These are phyloP conservation scores for Xylariales sp. DNA, from an alignment of 2,329 filamentous ascomycete species.

Conservation along the genomic window DNA sequence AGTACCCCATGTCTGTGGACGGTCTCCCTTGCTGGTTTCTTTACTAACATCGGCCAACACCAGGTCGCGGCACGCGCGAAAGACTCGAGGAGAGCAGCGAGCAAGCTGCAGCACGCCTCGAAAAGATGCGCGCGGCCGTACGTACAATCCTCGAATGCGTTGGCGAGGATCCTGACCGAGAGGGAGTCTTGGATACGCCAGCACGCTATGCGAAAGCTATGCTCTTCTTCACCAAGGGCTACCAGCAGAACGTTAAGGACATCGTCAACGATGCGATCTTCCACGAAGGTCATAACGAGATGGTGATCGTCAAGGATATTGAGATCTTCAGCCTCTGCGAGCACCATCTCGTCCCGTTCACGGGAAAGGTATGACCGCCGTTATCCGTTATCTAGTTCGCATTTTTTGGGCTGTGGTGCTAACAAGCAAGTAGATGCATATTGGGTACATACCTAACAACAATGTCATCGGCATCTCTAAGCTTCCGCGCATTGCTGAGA, in stretches of 20 bases:
- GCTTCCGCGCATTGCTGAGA: slow-evolving; percentile 89
- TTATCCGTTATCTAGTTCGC: not conserved
- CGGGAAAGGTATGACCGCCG: slow-evolving; percentile 68
- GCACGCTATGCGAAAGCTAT: slow-evolving; percentile 91
- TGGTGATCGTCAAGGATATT: slow-evolving; percentile 97
- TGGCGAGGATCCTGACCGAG: slow-evolving; percentile 63
- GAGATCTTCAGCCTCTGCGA: slow-evolving; percentile 94
- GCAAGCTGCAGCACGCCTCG: slow-evolving; percentile 46
- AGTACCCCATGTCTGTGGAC: no score
- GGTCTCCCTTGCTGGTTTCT: not conserved
- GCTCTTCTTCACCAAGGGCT: slow-evolving; percentile 94
- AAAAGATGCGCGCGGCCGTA: slow-evolving; percentile 58
- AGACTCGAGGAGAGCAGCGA: slow-evolving; percentile 53
- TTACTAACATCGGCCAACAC: slow-evolving; percentile 15
- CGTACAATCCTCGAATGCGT: slow-evolving; percentile 65
- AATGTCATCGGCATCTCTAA: slow-evolving; percentile 93
- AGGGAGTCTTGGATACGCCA: slow-evolving; percentile 65
- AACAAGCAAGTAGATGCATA: slow-evolving; percentile 74
- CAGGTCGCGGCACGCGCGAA: slow-evolving; percentile 62
- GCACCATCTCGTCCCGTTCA: slow-evolving; percentile 95
- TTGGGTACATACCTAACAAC: slow-evolving; percentile 91
- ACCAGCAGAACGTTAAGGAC: slow-evolving; percentile 88
- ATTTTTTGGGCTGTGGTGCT: no score
- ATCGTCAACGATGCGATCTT: slow-evolving; percentile 94
- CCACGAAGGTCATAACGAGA: slow-evolving; percentile 92